Evolutionary conservation across 352 stramenopile genomes (phyloP), one percentile per base, ranked within the genome.

Genomic region (Nothophytophthora sp.): DNA sequence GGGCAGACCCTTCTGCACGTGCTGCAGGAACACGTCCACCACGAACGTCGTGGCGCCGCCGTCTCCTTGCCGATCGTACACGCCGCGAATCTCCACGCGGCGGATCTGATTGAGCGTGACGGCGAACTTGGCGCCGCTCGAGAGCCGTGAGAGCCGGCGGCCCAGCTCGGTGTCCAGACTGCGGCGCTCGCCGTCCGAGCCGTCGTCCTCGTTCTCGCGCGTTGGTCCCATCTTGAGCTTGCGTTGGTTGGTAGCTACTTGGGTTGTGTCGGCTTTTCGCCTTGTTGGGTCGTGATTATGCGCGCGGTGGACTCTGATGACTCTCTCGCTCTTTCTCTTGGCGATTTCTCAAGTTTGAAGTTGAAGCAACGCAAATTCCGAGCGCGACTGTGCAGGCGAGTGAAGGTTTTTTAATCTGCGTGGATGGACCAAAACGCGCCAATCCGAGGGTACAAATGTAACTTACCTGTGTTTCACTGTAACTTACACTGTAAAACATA

Each of bases 21-120:
- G 34, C 16, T 75, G 60, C 20, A 86, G 18, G 41, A 70, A 69
- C 8, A 89, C 51, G 33, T 82, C 60, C 24, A 89, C 32, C 29
- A 80, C 68, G 56, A 84, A 89, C 27, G 87, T 43, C 9, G 66
- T 75, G 27, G 63, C 64, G 40, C 68, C 64, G 49, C 76, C 76
- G 12, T 64, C 36, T 8, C 56, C 54, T 37, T 50, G 50, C 20
- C 70, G 67, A 19, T 76, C 60, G 58, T 63, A 74, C 23, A 66
- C 55, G 18, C 41, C 45, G 25, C 36, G 37, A 30, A 89, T 68
- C 23, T 70, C 63, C 16, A 89, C 60, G 29, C 59, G 68, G 33
- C 81, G 63, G 46, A 87, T 71, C 50, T 87, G 75, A 55, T 89
- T 86, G 49, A 89, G 66, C 22, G 61, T 45, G 44, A 81, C 47